These are phyloP conservation scores for Biscogniauxia marginata DNA, from an alignment of 2,329 filamentous ascomycete species.

Conservation along the genomic window DNA sequence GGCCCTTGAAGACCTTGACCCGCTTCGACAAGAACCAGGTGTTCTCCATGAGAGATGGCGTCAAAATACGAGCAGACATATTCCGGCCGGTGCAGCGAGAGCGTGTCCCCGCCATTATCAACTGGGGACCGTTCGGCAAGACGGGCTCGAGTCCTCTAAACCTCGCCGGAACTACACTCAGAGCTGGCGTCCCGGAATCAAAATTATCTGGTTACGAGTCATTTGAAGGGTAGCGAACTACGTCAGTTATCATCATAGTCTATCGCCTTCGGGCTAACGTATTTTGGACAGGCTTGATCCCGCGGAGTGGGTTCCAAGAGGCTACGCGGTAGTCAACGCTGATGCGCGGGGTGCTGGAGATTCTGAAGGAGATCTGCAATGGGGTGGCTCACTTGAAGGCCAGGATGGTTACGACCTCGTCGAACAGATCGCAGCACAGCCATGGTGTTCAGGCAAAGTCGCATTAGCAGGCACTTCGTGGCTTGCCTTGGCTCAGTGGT, in stretches of 20 bases:
- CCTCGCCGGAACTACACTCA: neutral
- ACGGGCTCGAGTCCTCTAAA: neutral
- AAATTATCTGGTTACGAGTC: neutral
- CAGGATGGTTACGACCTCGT: slow-evolving; percentile 28
- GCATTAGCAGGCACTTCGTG: slow-evolving; percentile 26
- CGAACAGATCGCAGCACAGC: slow-evolving; percentile 19
- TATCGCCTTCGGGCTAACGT: neutral
- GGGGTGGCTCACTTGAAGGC: slow-evolving; percentile 23
- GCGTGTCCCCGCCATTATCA: neutral
- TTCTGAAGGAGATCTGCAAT: slow-evolving; percentile 19
- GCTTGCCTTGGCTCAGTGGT: slow-evolving; percentile 27
- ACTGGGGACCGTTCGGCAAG: neutral
- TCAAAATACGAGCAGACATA: neutral
- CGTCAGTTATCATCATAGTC: neutral
- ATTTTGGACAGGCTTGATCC: slow-evolving; percentile 17
- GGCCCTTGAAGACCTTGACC: neutral
- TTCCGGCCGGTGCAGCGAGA: neutral
- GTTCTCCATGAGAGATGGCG: neutral
- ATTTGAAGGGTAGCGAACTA: neutral
- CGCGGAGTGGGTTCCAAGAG: slow-evolving; percentile 20
- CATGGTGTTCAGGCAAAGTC: slow-evolving; percentile 26
- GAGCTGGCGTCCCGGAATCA: neutral
- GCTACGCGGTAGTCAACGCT: slow-evolving; percentile 28
- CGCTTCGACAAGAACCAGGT: neutral
- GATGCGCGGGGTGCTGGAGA: slow-evolving; percentile 22